phyloP scores from a whole-genome alignment of 495 filamentous ascomycete genomes.

The Cercophora samala region DNA sequence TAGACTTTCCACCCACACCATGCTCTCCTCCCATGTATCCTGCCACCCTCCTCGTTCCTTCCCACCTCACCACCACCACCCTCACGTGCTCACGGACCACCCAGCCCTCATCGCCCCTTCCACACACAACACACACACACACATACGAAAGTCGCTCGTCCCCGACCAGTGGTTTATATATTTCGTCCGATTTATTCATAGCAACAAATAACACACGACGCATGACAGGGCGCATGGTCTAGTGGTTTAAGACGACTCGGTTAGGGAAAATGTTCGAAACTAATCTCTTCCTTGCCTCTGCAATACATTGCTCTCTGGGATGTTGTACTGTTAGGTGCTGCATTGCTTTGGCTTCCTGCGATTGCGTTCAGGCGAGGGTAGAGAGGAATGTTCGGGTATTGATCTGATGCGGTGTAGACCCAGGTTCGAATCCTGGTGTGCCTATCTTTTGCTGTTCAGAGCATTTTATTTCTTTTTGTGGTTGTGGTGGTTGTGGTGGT shows the following conservation, averaged over 20 bases:
- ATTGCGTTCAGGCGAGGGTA: not conserved
- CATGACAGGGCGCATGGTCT: not conserved
- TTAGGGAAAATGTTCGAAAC: not conserved
- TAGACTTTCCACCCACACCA: too few species aligned
- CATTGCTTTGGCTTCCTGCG: too few species aligned
- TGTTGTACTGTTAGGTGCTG: not conserved
- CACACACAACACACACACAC: too few species aligned
- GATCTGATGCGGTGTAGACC: not conserved
- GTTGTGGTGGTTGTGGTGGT: too few species aligned
- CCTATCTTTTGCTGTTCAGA: not conserved
- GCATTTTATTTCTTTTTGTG: too few species aligned
- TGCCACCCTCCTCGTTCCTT: too few species aligned
- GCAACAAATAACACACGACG: not conserved
- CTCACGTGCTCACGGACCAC: too few species aligned
- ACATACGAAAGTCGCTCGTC: too few species aligned
- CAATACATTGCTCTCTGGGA: too few species aligned
- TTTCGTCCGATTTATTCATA: not conserved
- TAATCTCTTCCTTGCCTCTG: not conserved
- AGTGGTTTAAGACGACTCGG: not conserved
- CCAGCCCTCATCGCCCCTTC: too few species aligned
- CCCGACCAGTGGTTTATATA: not conserved
- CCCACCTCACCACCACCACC: too few species aligned
- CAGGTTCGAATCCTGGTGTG: not conserved
- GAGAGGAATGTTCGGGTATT: not conserved
- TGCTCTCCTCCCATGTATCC: too few species aligned